Base-by-base conservation (phyloP, 2,329 filamentous ascomycete genomes). In the Colletotrichum destructivum region DNA sequence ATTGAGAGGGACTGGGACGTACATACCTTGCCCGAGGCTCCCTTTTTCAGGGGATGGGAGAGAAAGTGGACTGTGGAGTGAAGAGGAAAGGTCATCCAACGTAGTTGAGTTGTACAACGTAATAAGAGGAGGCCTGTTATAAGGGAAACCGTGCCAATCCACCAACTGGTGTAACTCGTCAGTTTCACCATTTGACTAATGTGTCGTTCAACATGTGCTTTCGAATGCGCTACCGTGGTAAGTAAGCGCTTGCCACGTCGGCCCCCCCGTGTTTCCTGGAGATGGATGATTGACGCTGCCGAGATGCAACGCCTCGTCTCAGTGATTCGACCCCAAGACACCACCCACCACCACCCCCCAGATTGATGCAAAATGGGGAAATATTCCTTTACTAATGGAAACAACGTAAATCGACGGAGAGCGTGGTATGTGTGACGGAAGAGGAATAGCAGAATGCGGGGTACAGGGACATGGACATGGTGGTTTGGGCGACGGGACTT, bases 1-100 rank as follows among this genome's bases (percentile, higher is more conserved):
- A 84, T 93, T 5, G 84, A 87, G 62, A 81, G 83, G 71, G 86
- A 87, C 23, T 95, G 93, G 93, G 86, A 91, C 76, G 87, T 88
- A 2, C 83, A 84, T 62, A 97, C 94, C 0, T 79, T 97, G 71
- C 89, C 91, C 13, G 93, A 96, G 74, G 91, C 88, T 75, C 94
- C 94, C 1, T 96, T 90, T 80, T 97, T 92, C 79, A 89, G 88
- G 0, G 91, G 91, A 0, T 97, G 94, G 94, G 87, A 92, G 82
- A 88, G 89, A 79, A 94, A 93, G 79, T 95, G 93, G 93, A 62
- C 66, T 35, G 46, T 47, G 16, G 38, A 26, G 35, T 66, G 23
- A 66, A 1, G 26, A 26, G 13, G 11, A 7, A 23, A 38, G 16
- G 4, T 8, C n/a, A 13, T 23, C 11, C 21, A n/a, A 3, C 15